These are phyloP conservation scores for Colletotrichum sp. DNA, from an alignment of 2,329 filamentous ascomycete genomes.

Conservation along the genomic window DNA sequence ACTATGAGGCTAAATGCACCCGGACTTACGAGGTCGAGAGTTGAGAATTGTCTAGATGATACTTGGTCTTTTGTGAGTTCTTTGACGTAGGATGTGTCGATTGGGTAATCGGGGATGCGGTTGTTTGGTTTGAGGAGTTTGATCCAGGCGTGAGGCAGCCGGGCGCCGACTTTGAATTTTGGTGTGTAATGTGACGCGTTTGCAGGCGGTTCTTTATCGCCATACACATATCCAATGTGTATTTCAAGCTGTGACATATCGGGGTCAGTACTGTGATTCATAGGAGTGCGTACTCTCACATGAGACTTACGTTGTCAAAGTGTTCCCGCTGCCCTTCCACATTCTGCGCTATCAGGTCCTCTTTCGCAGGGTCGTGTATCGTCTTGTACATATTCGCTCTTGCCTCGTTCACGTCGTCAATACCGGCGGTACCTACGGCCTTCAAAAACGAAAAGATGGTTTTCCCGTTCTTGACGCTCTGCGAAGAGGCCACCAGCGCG, in stretches of 20 bases:
- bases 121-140: not conserved
- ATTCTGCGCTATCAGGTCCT: slow-evolving; percentile 31
- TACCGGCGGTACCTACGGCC: slow-evolving; percentile 37
- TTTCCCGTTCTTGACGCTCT: slow-evolving; percentile 49
- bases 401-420: slow-evolving; percentile 29
- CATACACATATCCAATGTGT: slow-evolving; percentile 50
- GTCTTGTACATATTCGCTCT: slow-evolving; percentile 32
- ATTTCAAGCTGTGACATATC: slow-evolving; percentile 33
- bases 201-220: slow-evolving; percentile 31
- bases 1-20: not conserved
- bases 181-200: slow-evolving; percentile 41
- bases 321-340: slow-evolving; percentile 44
- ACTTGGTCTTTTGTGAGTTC: slow-evolving; percentile 33
- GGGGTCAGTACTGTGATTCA: not conserved
- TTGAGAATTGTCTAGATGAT: slow-evolving; percentile 32
- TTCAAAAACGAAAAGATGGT: slow-evolving; percentile 46
- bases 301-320: slow-evolving; percentile 44
- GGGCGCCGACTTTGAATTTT: slow-evolving; percentile 40
- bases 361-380: slow-evolving; percentile 32
- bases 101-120: slow-evolving; percentile 17
- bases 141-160: slow-evolving; percentile 47
- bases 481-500: slow-evolving; percentile 41
- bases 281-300: too few relatives aligned
- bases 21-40: slow-evolving; percentile 35
- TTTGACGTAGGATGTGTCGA: slow-evolving; percentile 38